Percentiles rank a stretch among this genome's conserved stretches.
Evolutionary conservation across 805 yeast species (phyloP).

Genomic region (Ogataea paradorogensis): DNA sequence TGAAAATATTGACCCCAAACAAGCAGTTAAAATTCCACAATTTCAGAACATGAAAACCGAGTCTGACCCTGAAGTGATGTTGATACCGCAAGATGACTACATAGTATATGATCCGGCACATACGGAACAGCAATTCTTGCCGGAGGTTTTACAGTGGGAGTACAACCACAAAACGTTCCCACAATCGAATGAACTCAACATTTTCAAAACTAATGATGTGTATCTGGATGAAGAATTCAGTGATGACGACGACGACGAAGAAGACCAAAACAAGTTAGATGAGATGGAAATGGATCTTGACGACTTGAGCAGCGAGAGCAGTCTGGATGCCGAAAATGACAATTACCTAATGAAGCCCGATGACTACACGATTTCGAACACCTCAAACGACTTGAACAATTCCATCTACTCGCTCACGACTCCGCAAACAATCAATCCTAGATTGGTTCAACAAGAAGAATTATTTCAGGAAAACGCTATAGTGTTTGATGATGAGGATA

Average conservation of each 20-base stretch:
- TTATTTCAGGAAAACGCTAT: slow-evolving; percentile 7
- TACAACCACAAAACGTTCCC: slow-evolving; percentile 27
- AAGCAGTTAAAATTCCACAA: slow-evolving; percentile 10
- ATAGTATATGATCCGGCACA: slow-evolving; percentile 25
- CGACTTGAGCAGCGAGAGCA: slow-evolving; percentile 27
- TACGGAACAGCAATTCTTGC: slow-evolving; percentile 25
- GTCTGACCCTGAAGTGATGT: slow-evolving; percentile 26
- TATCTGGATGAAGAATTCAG: slow-evolving; percentile 30
- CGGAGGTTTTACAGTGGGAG: slow-evolving; percentile 29
- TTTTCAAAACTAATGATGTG: slow-evolving; percentile 32
- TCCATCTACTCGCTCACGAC: slow-evolving; percentile 30
- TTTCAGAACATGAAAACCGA: slow-evolving; percentile 1
- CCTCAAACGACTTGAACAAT: slow-evolving; percentile 24
- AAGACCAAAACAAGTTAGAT: slow-evolving; percentile 27
- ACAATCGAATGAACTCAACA: slow-evolving; percentile 32
- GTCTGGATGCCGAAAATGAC: slow-evolving; percentile 23
- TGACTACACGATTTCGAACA: slow-evolving; percentile 8
- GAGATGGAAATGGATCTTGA: slow-evolving; percentile 34
- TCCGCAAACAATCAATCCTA: slow-evolving; percentile 28
- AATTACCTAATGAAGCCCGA: slow-evolving; percentile 21
- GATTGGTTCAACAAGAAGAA: slow-evolving; percentile 21
- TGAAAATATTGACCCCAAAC: slow-evolving; percentile 17
- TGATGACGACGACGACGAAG: slow-evolving; percentile 34
- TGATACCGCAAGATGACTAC: slow-evolving; percentile 33
- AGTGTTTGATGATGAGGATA: slow-evolving; percentile 21